These are phyloP conservation scores for Sporisorium scitamineum DNA, from an alignment of 1,284 basidiomycete genomes.

Conservation along the genomic window DNA sequence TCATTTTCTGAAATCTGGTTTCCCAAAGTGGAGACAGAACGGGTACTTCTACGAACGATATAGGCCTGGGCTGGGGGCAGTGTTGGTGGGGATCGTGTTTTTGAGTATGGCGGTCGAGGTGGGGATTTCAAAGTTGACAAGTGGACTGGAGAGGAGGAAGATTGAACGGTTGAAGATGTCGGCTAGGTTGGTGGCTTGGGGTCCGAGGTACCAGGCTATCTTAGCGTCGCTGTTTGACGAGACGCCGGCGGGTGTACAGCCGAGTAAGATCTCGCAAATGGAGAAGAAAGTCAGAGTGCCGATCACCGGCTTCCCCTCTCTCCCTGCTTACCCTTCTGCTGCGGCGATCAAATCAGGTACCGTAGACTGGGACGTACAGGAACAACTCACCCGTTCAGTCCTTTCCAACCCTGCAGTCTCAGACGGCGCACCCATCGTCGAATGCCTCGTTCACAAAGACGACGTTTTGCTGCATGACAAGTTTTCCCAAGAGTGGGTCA, in stretches of 20 bases:
- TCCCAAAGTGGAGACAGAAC: slow-evolving; percentile 65
- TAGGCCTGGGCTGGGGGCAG: slow-evolving; percentile 56
- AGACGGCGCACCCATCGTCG: slow-evolving; percentile 44
- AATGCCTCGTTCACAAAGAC: slow-evolving; percentile 48
- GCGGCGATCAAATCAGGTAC: slow-evolving; percentile 22
- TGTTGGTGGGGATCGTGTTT: slow-evolving; percentile 51
- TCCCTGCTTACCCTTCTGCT: slow-evolving; percentile 46
- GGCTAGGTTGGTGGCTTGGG: slow-evolving; percentile 59
- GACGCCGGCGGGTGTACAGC: background rate
- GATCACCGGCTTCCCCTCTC: slow-evolving; percentile 49
- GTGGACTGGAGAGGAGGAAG: slow-evolving; percentile 48
- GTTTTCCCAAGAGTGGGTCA: slow-evolving; percentile 48
- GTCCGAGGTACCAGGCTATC: slow-evolving; percentile 56
- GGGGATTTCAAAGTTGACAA: slow-evolving; percentile 45
- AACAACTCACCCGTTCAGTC: slow-evolving; percentile 44
- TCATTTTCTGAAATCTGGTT: slow-evolving; percentile 64
- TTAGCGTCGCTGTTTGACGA: slow-evolving; percentile 9
- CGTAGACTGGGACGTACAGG: slow-evolving; percentile 63
- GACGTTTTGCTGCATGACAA: slow-evolving; percentile 53
- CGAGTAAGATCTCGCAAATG: slow-evolving; percentile 11
- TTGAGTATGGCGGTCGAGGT: slow-evolving; percentile 46
- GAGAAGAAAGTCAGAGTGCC: slow-evolving; percentile 66
- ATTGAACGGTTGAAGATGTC: slow-evolving; percentile 51
- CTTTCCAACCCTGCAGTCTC: slow-evolving; percentile 21
- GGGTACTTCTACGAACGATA: slow-evolving; percentile 66